Evolutionary conservation across 495 filamentous ascomycete genomes (phyloP), one percentile per base, ranked within the genome.

Genomic region (Aspergillus bertholletiae): DNA sequence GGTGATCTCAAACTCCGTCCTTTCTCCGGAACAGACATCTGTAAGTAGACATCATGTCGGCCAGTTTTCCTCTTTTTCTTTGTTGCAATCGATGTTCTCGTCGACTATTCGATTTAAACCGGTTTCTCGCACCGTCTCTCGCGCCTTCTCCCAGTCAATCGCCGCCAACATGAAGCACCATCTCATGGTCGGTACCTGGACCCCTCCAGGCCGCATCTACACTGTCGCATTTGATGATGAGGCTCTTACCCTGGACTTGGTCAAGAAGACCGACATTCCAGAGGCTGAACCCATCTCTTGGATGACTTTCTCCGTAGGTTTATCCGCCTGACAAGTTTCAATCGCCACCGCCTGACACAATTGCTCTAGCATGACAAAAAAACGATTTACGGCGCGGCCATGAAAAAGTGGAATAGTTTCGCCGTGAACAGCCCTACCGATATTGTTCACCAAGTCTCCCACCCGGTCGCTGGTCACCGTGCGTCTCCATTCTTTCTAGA

Each of bases 391-490:
- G 89, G 89, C 59, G 85, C 88, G 5, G 85, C 88, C 54, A 90
- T 92, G 88, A 94, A 94, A 74, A 90, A 88, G 69, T 94, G 87
- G 87, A 87, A 86, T 51, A 89, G 86, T 68, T 90, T 88, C 64
- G 74, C 81, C 37, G 88, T 94, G 54, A 79, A 85, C 61, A 85
- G 80, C 64, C 86, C 88, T n/a, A 87, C 82, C 5, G 84, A 90
- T 39, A 92, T 94, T 58, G 73, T 85, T 46, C 89, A 92, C 56
- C 80, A 86, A 66, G 81, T 77, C 21, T 92, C 88, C 5, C 83
- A 88, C 67, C 80, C 84, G 15, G 87, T 94, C 57, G 78, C 76
- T 65, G 81, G 80, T 46, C 75, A 84, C 61, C 74, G 83, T 86
- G 74, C 27, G 81, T 72, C 11, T 46, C 30, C 5, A 18, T 3